A percentile compares a stretch with the other conserved stretches of the same genome.
Conservation (phyloP, 495 filamentous ascomycete species). For the Corynascus novoguineensis region DNA sequence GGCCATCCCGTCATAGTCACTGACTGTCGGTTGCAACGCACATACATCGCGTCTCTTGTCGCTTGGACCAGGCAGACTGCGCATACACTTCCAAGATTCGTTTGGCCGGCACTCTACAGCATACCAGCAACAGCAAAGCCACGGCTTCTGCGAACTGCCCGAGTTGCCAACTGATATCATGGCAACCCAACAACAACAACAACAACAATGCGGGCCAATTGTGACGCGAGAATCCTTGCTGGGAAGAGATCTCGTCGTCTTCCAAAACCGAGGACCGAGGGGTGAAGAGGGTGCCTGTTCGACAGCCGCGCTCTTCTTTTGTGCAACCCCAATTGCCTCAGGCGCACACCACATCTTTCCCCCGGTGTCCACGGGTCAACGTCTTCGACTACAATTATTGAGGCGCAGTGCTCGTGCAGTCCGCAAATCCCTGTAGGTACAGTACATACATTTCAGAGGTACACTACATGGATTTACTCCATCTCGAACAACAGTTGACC, state of each 20-base stretch:
- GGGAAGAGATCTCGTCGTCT: background rate
- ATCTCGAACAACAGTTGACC: constrained; percentile 22
- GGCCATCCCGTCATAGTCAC: constrained; percentile 1
- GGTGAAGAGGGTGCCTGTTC: constrained; percentile 1
- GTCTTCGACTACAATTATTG: constrained; percentile 1
- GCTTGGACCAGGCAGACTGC: constrained; percentile 9
- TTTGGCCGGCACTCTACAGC: background rate
- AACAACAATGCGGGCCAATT: background rate
- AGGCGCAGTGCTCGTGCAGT: constrained; percentile 16
- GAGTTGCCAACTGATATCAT: no score
- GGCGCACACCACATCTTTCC: constrained; percentile 23
- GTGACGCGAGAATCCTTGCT: background rate
- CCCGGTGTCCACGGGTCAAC: constrained; percentile 26
- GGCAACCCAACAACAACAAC: background rate
- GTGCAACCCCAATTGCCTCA: constrained; percentile 25
- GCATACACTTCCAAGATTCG: constrained; percentile 8
- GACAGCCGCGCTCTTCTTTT: constrained; percentile 25
- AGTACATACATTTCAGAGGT: no score
- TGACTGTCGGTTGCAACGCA: background rate
- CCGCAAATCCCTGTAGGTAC: constrained; percentile 1
- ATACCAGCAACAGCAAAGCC: no score
- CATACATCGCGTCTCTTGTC: background rate
- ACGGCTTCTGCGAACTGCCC: no score
- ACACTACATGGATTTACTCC: constrained; percentile 1
- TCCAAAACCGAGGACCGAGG: background rate